phyloP scores from a whole-genome alignment of 768 basidiomycete genomes.

The Boletus reticuloceps region DNA sequence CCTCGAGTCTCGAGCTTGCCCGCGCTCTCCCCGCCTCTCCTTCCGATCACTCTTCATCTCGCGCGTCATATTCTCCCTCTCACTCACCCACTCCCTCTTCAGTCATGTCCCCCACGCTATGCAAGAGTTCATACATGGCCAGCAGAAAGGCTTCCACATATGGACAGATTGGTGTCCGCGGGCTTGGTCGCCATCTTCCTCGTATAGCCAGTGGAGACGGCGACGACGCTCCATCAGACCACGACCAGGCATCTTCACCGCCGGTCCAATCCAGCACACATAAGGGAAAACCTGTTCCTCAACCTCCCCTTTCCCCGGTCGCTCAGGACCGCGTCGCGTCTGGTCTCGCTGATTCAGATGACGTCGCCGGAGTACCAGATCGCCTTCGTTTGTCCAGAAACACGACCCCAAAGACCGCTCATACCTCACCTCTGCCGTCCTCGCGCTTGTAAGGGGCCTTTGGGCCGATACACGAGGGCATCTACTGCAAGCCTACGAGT shows the following conservation, averaged over 20 bases:
- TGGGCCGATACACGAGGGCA: conserved; percentile 96
- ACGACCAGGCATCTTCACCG: conserved; percentile 12
- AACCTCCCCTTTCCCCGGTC: conserved; percentile 26
- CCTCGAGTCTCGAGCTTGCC: conserved; percentile 20
- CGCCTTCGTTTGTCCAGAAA: conserved; percentile 70
- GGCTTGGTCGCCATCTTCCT: conserved; percentile 80
- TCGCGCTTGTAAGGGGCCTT: conserved; percentile 55
- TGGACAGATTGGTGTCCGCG: conserved; percentile 55
- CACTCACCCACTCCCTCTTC: conserved; percentile 25
- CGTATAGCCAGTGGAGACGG: conserved; percentile 92
- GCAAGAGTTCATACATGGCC: conserved; percentile 73
- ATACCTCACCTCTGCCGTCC: conserved; percentile 57
- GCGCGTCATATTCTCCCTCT: conserved; percentile 29
- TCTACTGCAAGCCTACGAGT: conserved; percentile 95
- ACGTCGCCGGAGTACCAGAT: conserved; percentile 79
- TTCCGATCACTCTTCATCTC: conserved; percentile 21
- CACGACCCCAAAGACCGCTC: conserved; percentile 52
- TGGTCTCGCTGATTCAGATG: conserved; percentile 47
- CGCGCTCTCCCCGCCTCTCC: conserved; percentile 7
- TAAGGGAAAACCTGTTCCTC: conserved; percentile 20
- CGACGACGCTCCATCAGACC: conserved; percentile 49
- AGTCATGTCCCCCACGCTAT: conserved; percentile 63
- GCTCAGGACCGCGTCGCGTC: conserved; percentile 37
- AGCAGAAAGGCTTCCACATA: conserved; percentile 63
- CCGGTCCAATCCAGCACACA: conserved; percentile 1